These are phyloP conservation scores for Suillus weaverae DNA, from an alignment of 768 basidiomycete genomes.

Conservation along the genomic window DNA sequence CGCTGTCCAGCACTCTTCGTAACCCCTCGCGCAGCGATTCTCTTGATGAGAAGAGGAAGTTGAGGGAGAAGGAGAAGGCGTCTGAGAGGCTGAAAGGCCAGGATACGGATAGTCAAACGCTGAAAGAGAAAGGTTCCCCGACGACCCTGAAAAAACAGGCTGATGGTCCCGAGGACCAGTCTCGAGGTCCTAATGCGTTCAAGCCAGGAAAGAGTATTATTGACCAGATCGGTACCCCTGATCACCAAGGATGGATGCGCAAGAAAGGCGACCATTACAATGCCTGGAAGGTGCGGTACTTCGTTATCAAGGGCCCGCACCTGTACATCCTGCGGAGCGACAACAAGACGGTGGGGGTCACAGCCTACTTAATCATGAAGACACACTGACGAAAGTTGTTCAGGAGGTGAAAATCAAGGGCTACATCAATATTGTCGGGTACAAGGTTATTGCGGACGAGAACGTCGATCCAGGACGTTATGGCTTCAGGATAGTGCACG, in stretches of 20 bases:
- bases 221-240: constrained; percentile 88
- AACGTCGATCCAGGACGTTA: constrained; percentile 90
- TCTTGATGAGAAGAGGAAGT: constrained; percentile 25
- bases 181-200: constrained; percentile 37
- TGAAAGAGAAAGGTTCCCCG: constrained; percentile 13
- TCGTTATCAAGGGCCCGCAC: constrained; percentile 89
- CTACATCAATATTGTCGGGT: constrained; percentile 89
- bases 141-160: background rate
- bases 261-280: constrained; percentile 95
- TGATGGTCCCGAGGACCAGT: constrained; percentile 2
- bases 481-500: constrained; percentile 93
- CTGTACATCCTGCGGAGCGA: constrained; percentile 84
- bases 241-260: constrained; percentile 91
- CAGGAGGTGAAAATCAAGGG: constrained; percentile 96
- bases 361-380: background rate
- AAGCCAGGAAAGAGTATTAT: constrained; percentile 73
- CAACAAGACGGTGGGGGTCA: constrained; percentile 43
- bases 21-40: constrained; percentile 22
- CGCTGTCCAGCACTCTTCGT: constrained; percentile 22
- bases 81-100: constrained; percentile 12
- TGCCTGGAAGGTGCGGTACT: constrained; percentile 88
- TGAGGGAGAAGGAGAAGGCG: constrained; percentile 27
- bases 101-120: constrained; percentile 23
- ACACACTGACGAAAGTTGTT: constrained; percentile 3
- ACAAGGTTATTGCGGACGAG: constrained; percentile 92